Base-by-base conservation (phyloP, 768 basidiomycete genomes). In the Tubosaeta sp. region DNA sequence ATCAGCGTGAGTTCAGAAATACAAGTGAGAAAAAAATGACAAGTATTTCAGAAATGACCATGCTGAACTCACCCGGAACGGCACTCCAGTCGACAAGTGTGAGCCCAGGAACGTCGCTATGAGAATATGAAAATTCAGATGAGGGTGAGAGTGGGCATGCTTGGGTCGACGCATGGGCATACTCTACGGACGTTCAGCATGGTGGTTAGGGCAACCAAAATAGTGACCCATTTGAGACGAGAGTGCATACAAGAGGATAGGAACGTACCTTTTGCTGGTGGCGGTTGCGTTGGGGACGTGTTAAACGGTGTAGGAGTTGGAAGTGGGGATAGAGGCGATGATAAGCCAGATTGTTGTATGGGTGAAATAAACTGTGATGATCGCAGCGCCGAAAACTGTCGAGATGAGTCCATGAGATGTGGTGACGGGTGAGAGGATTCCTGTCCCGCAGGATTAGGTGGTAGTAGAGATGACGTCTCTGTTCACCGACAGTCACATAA, bases 121-220 rank as follows among this genome's bases (percentile, higher is more conserved):
- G 34, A 42, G 51, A 24, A n/a, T 31, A 47, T 6, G 49, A 46
- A 4, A 32, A 6, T 18, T 40, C 36, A 25, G 35, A 40, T 0
- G 30, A 4, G 21, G 44, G 14, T 8, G 43, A 41, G 30, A 51
- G 31, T 12, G 21, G 19, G 31, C n/a, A 49, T 21, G 52, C 52
- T 45, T 62, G 62, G 13, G 45, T 53, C 13, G 56, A 60, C 2
- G 19, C 44, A 11, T 55, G 51, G 13, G 39, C 42, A 18, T 53
- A 53, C 27, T 48, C 64, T 66, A 47, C 35, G 19, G 11, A 14
- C 3, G 34, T 44, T 42, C 24, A 14, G 38, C 44, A 30, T 5
- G 10, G 19, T 3, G 3, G n/a, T 48, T 4, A 4, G 9, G 19
- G 19, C 31, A 14, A 44, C 18, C 31, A 9, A 8, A 12, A 6